Percentiles rank a stretch among this genome's conserved stretches.
These are phyloP conservation scores for Dendrobium catenatum DNA, from an alignment of 106 monocot species.

Conservation along the genomic window DNA sequence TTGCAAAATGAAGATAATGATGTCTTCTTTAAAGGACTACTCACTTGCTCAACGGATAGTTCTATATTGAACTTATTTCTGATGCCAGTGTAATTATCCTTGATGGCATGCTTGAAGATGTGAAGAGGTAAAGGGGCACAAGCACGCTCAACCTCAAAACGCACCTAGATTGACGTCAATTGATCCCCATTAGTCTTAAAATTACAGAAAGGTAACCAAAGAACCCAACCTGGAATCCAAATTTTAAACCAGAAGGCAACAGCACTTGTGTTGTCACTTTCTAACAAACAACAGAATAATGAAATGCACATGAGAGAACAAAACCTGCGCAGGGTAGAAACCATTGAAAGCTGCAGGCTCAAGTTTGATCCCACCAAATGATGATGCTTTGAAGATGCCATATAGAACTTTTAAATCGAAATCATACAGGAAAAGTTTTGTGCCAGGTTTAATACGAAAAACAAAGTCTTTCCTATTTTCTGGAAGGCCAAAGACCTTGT, in stretches of 20 bases:
- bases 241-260: neutral
- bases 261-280: neutral
- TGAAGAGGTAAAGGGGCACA: conserved; percentile 24
- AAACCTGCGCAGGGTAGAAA: conserved; percentile 31
- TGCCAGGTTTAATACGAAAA: conserved; percentile 15
- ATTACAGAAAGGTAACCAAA: neutral
- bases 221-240: neutral
- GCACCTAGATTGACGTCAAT: conserved; percentile 16
- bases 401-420: conserved; percentile 33
- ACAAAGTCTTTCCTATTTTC: conserved; percentile 31
- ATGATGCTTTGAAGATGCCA: conserved; percentile 37
- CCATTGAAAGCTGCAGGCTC: conserved; percentile 39
- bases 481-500: conserved; percentile 40
- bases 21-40: neutral
- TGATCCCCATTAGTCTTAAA: neutral
- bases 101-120: conserved; percentile 21
- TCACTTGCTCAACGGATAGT: conserved; percentile 28
- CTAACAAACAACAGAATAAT: neutral
- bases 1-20: neutral
- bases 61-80: conserved; percentile 23
- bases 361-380: conserved; percentile 40
- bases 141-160: conserved; percentile 33
- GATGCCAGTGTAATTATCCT: conserved; percentile 12
- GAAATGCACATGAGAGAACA: conserved; percentile 2
- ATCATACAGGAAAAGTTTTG: conserved; percentile 39